Percentiles rank a stretch among this genome's conserved stretches.
Evolutionary conservation across 2,329 filamentous ascomycete genomes (phyloP).

Genomic region (Didymosphaeria variabile): DNA sequence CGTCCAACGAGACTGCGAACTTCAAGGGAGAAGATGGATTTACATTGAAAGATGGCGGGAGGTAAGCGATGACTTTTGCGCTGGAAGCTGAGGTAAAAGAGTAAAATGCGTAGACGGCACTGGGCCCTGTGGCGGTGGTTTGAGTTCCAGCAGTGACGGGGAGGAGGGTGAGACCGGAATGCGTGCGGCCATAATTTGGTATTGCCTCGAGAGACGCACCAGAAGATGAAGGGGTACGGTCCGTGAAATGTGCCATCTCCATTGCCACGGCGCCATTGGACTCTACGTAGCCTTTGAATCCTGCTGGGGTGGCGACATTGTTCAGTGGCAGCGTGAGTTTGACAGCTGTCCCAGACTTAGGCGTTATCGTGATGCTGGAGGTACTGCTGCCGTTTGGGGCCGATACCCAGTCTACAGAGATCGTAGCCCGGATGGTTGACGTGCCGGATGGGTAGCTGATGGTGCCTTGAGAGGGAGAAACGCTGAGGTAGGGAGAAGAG

Average conservation of each 20-base stretch:
- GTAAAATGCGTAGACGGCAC: slow-evolving; percentile 30
- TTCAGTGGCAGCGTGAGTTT: slow-evolving; percentile 30
- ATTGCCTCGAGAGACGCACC: slow-evolving; percentile 23
- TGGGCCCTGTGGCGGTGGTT: slow-evolving; percentile 23
- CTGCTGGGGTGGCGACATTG: slow-evolving; percentile 24
- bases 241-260: slow-evolving; percentile 31
- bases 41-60: slow-evolving; percentile 57
- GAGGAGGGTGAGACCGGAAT: slow-evolving; percentile 32
- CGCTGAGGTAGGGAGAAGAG: slow-evolving; percentile 27
- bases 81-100: slow-evolving; percentile 19
- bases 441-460: slow-evolving; percentile 35
- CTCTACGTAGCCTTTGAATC: slow-evolving; percentile 33
- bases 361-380: slow-evolving; percentile 30
- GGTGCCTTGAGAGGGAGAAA: slow-evolving; percentile 31
- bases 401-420: slow-evolving; percentile 35
- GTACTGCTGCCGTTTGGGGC: slow-evolving; percentile 27
- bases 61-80: slow-evolving; percentile 43
- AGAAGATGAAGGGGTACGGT: slow-evolving; percentile 13
- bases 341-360: slow-evolving; percentile 25
- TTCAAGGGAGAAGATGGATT: slow-evolving; percentile 56
- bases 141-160: slow-evolving; percentile 28
- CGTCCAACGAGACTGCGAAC: slow-evolving; percentile 58
- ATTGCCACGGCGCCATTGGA: slow-evolving; percentile 32
- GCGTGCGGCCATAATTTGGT: slow-evolving; percentile 37
- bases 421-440: slow-evolving; percentile 32